Base-by-base conservation (phyloP, 371 early-diverging fungal genomes). In the Mortierella sp. region DNA sequence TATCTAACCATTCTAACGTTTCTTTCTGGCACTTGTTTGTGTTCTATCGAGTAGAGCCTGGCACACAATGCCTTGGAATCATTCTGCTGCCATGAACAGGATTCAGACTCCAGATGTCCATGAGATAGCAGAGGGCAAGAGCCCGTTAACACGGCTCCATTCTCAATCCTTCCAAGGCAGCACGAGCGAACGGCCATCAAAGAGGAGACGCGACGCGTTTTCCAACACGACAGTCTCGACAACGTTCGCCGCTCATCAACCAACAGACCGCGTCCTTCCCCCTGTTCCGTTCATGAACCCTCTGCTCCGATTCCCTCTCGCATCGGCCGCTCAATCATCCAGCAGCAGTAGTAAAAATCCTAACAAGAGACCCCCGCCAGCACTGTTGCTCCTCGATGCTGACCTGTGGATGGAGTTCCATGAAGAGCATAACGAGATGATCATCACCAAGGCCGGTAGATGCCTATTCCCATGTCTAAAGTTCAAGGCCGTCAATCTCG, bases 361-460 rank as follows among this genome's bases (percentile, higher is more conserved):
- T 13, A 21, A 38, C 7, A 55, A 38, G 16, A 19, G 3, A 14
- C 24, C 26, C 11, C 31, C 24, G 7, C 31, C 83, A 13, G 16
- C 58, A 0, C 52, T 90, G 3, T 44, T 76, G 52, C 81, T 90
- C 1, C 76, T 82, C 26, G 73, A 88, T 28, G 73, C 77, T 11
- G 80, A 88, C 9, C 88, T 91, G 8, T 91, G 92, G 91, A 68
- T 28, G 3, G 76, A 82, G 70, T 91, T 91, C 70, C 76, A 89
- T 73, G 50, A 38, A 1, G 73, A 80, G 6, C 70, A 80, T 6
- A 91, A 89, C 70, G 91, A 92, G 79, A 92, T 92, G 92, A 92
- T 92, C 31, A 84, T 92, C 54, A 92, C 92, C 26, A 90, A 90
- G 71, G 70, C 78, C 5, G 92, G 92, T 3, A 87, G 92, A 34